These are phyloP conservation scores for Chlorella vulgaris DNA, from an alignment of 139 green algal genomes.

Conservation along the genomic window DNA sequence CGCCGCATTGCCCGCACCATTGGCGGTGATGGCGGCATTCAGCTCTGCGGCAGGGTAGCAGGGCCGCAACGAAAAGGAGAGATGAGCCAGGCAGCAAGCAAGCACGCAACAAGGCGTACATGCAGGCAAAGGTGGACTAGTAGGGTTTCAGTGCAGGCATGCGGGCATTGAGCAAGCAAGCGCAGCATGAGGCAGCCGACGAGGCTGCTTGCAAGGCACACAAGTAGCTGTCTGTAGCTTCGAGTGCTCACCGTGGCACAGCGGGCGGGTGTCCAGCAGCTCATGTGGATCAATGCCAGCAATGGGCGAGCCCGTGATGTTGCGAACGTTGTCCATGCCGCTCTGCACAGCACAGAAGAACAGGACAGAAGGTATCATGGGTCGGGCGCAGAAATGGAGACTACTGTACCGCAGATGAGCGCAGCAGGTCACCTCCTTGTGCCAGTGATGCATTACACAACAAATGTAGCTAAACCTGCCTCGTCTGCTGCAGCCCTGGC, in stretches of 20 bases:
- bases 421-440: no score
- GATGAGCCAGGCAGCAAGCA: neutral
- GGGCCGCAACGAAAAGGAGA: neutral
- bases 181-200: neutral
- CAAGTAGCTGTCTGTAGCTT: neutral
- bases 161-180: no score
- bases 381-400: neutral
- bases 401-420: no score
- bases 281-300: conserved; percentile 93
- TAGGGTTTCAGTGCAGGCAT: no score
- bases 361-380: neutral
- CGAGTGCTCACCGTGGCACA: conserved; percentile 41
- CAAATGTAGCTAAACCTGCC: no score
- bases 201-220: neutral
- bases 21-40: conserved; percentile 75
- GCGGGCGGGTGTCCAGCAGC: conserved; percentile 85
- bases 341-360: conserved; percentile 23
- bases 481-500: no score
- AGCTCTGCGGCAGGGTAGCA: conserved; percentile 52
- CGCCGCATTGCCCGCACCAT: conserved; percentile 76
- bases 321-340: conserved; percentile 98
- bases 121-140: no score
- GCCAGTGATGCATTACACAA: no score
- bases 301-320: conserved; percentile 88
- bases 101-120: neutral